Percentiles rank a stretch among this genome's conserved stretches.
phyloP scores from a whole-genome alignment of 2,329 filamentous ascomycete species.

The Fusarium praegraminearum region DNA sequence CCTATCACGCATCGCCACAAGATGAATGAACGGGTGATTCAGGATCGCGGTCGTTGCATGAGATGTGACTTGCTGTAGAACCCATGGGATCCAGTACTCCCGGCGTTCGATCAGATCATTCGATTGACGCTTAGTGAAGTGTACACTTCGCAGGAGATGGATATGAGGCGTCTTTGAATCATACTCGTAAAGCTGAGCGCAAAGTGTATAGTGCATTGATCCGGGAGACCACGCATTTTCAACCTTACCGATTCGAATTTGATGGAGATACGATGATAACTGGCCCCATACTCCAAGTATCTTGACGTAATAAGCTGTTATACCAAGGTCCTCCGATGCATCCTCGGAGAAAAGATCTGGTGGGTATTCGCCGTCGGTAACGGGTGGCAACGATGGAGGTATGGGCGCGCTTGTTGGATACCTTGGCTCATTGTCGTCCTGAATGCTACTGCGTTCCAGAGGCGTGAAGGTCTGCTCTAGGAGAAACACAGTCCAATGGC shows the following conservation, averaged over 20 bases:
- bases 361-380: conserved; percentile 2
- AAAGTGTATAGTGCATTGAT: conserved; percentile 10
- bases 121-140: conserved; percentile 1
- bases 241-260: not conserved
- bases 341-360: conserved; percentile 18
- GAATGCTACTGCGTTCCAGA: not conserved
- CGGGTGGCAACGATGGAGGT: conserved; percentile 1
- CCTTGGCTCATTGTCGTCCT: not conserved
- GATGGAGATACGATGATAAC: conserved; percentile 13
- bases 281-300: conserved; percentile 9
- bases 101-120: not conserved
- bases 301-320: conserved; percentile 14
- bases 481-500: conserved; percentile 10
- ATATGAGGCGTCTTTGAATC: conserved; percentile 2
- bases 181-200: conserved; percentile 12
- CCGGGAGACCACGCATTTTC: conserved; percentile 7
- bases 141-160: not conserved
- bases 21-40: conserved; percentile 14
- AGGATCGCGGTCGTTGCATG: conserved; percentile 5
- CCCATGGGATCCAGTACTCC: conserved; percentile 20
- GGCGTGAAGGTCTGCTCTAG: conserved; percentile 21
- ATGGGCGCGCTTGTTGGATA: conserved; percentile 6
- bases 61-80: conserved; percentile 1
- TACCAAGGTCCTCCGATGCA: not conserved
- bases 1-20: conserved; percentile 7